Base-by-base conservation (phyloP, 129 eudicot genomes). In the Kitagawia praeruptora region DNA sequence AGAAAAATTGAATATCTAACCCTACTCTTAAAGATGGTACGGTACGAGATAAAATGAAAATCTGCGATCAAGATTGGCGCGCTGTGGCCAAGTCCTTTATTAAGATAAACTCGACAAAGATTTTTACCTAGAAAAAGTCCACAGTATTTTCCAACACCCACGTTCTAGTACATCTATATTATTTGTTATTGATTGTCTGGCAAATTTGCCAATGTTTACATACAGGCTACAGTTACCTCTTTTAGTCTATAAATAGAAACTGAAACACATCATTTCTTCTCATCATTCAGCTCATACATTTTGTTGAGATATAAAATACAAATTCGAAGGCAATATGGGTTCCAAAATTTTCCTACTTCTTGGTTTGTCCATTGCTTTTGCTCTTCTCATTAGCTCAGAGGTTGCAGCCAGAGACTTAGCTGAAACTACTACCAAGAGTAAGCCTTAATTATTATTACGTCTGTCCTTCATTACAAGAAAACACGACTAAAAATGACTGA, bases 361-460 rank as follows among this genome's bases (percentile, higher is more conserved):
- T 78, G 75, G 45, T 11, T 63, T 78, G 45, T 41, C 74, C 8
- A 23, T 78, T 7, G 81, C 81, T 5, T 41, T 78, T 64, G 56
- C 67, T 63, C 81, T 78, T 27, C 54, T 67, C 63, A 67, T 70
- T 70, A 14, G 72, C 10, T 79, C 82, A 9, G 46, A 67, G 31
- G 82, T 79, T 15, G 69, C 76, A 18, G 82, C 82, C 14, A 69
- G 66, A 27, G 76, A 79, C 8, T 49, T 79, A 23, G 76, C 66
- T 69, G 82, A 78, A 39, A 78, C 74, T n/a, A 48, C 67, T 51
- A 10, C 49, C 49, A 46, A 18, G 53, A 38, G 46, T 19, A 6
- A 77, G 21, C 37, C 11, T 56, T 12, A 40, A 40, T 4, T 8
- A 21, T 77, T 23, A 8, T 5, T 8, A 12, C 13, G 4, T 8